A percentile compares a stretch with the other conserved stretches of the same genome.
Conservation (phyloP, 345 rosid genomes). For the Durio zibethinus region DNA sequence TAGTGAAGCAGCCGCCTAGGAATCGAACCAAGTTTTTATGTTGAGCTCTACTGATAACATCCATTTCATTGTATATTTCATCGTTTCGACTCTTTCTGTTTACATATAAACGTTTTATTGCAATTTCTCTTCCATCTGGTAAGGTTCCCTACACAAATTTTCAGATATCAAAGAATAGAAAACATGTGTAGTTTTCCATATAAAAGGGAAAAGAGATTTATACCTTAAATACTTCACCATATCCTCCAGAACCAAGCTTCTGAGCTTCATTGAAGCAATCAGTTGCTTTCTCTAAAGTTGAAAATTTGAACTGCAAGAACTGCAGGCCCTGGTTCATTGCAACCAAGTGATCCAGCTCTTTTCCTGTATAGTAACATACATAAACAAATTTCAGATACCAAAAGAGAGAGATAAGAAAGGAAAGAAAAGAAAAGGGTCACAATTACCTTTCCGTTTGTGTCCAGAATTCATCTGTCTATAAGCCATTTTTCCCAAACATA, state of each 20-base stretch:
- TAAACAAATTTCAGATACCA: neutral
- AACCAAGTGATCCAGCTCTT: constrained; percentile 2
- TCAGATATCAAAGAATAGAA: neutral
- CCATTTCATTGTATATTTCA: constrained; percentile 51
- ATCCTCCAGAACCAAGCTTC: constrained; percentile 20
- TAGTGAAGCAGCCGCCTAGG: constrained; percentile 61
- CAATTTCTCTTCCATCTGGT: constrained; percentile 66
- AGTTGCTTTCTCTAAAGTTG: constrained; percentile 69
- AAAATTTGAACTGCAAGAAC: constrained; percentile 51
- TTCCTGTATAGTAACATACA: neutral
- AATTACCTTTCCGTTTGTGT: neutral
- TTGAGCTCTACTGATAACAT: constrained; percentile 51
- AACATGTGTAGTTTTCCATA: neutral
- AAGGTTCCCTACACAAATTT: constrained; percentile 45
- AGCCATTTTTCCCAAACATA: neutral
- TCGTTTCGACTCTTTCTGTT: constrained; percentile 24
- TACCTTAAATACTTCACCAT: constrained; percentile 13
- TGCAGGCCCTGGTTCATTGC: neutral
- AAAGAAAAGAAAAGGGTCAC: too few relatives aligned
- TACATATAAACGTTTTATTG: constrained; percentile 48
- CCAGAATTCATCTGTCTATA: neutral
- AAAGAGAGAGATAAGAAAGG: neutral
- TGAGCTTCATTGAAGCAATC: constrained; percentile 36
- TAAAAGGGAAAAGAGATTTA: too few relatives aligned
- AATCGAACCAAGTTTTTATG: constrained; percentile 62